A percentile compares a stretch with the other conserved stretches of the same genome.
phyloP scores from a whole-genome alignment of 495 filamentous ascomycete species.

The Aspergillus egyptiacus region DNA sequence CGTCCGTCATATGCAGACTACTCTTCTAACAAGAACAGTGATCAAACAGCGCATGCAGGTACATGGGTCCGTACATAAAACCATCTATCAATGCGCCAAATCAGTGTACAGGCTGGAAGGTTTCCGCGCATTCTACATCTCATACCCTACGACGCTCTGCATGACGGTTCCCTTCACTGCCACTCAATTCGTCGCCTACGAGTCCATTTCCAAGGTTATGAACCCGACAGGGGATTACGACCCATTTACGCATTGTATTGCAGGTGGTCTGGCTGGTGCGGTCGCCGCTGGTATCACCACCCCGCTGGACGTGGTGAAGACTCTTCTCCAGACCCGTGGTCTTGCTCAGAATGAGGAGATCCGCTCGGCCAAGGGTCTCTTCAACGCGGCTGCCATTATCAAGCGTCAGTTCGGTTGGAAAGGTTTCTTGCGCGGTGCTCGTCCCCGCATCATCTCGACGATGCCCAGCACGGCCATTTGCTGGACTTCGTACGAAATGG shows the following conservation, averaged over 20 bases:
- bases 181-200: conserved; percentile 93
- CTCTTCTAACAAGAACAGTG: conserved; percentile 48
- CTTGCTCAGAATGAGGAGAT: conserved; percentile 75
- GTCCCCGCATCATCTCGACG: conserved; percentile 87
- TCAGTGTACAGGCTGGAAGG: conserved; percentile 85
- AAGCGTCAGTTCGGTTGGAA: conserved; percentile 73
- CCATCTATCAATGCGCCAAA: conserved; percentile 75
- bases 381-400: conserved; percentile 75
- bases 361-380: conserved; percentile 74
- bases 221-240: conserved; percentile 82
- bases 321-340: conserved; percentile 87
- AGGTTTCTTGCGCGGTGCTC: conserved; percentile 89
- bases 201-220: conserved; percentile 89
- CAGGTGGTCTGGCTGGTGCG: conserved; percentile 87
- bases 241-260: conserved; percentile 83
- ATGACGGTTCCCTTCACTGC: conserved; percentile 99
- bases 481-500: conserved; percentile 81
- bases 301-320: conserved; percentile 96
- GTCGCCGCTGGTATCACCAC: conserved; percentile 91
- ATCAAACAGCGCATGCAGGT: conserved; percentile 99
- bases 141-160: conserved; percentile 93
- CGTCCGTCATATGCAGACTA: neutral
- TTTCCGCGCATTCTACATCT: conserved; percentile 90
- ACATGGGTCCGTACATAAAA: conserved; percentile 85
- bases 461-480: conserved; percentile 99